A percentile compares a stretch with the other conserved stretches of the same genome.
Conservation (phyloP, 495 filamentous ascomycete genomes). For the Darksidea phi region DNA sequence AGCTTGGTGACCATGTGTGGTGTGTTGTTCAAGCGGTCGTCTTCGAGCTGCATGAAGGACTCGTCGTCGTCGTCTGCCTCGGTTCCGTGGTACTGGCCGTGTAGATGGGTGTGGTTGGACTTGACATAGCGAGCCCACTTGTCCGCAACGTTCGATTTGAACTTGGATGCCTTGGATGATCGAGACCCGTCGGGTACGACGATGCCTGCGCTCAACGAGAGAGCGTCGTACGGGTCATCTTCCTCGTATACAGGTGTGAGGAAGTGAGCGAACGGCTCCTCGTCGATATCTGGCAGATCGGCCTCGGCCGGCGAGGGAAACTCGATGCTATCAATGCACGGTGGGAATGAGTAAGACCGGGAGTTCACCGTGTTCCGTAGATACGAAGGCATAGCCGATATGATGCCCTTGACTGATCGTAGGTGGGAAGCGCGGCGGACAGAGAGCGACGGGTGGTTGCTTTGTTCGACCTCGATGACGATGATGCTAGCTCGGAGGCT, state of each 20-base stretch:
- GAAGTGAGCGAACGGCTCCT: conserved; percentile 47
- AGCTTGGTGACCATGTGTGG: conserved; percentile 30
- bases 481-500: conserved; percentile 24
- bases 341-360: conserved; percentile 43
- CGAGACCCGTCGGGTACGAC: conserved; percentile 15
- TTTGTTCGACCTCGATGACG: conserved; percentile 31
- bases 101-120: conserved; percentile 30
- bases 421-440: conserved; percentile 18
- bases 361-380: conserved; percentile 5
- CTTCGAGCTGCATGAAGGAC: conserved; percentile 35
- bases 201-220: conserved; percentile 41
- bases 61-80: conserved; percentile 26
- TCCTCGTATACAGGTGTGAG: conserved; percentile 43
- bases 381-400: conserved; percentile 34
- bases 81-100: conserved; percentile 33
- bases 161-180: conserved; percentile 34
- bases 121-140: conserved; percentile 40
- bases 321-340: conserved; percentile 26
- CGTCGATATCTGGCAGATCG: conserved; percentile 39
- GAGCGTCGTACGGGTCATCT: conserved; percentile 39
- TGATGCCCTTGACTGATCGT: conserved; percentile 17
- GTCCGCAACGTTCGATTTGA: conserved; percentile 31
- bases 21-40: conserved; percentile 24
- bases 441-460: conserved; percentile 25
- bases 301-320: conserved; percentile 19